A percentile compares a stretch with the other conserved stretches of the same genome.
Conservation (phyloP, 129 eudicot genomes). For the sunflower (Helianthus annuus) region DNA sequence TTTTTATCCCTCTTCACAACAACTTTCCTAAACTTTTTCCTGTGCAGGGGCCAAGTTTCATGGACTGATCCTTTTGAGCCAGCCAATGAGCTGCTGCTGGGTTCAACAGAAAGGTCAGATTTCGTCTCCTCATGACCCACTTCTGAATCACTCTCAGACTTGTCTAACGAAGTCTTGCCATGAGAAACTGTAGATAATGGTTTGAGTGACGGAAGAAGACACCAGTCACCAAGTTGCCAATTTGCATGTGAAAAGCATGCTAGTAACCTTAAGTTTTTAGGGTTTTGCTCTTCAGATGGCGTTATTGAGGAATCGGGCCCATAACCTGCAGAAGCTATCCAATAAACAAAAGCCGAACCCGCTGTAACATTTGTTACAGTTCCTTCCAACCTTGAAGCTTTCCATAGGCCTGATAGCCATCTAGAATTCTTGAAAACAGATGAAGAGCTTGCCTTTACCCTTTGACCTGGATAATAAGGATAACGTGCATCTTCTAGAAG, state of each 20-base stretch:
- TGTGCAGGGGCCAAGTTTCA: constrained; percentile 78
- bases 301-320: constrained; percentile 86
- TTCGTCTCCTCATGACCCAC: constrained; percentile 37
- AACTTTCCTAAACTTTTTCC: constrained; percentile 84
- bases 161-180: constrained; percentile 43
- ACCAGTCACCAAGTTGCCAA: constrained; percentile 99
- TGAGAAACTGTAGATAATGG: constrained; percentile 28
- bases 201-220: constrained; percentile 65
- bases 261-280: constrained; percentile 71
- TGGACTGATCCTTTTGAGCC: constrained; percentile 56
- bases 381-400: constrained; percentile 80
- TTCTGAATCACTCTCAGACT: constrained; percentile 66
- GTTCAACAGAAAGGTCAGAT: constrained; percentile 39
- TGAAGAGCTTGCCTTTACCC: constrained; percentile 86
- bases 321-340: constrained; percentile 99
- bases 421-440: constrained; percentile 90
- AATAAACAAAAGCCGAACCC: constrained; percentile 80
- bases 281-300: constrained; percentile 94
- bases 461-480: constrained; percentile 97
- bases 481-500: constrained; percentile 79
- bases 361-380: constrained; percentile 82
- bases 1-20: constrained; percentile 79
- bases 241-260: constrained; percentile 88
- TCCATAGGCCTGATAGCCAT: constrained; percentile 95
- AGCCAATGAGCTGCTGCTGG: constrained; percentile 51